A percentile compares a stretch with the other conserved stretches of the same genome.
These are phyloP conservation scores for Crassisporium funariophilum DNA, from an alignment of 768 basidiomycete genomes.

Conservation along the genomic window DNA sequence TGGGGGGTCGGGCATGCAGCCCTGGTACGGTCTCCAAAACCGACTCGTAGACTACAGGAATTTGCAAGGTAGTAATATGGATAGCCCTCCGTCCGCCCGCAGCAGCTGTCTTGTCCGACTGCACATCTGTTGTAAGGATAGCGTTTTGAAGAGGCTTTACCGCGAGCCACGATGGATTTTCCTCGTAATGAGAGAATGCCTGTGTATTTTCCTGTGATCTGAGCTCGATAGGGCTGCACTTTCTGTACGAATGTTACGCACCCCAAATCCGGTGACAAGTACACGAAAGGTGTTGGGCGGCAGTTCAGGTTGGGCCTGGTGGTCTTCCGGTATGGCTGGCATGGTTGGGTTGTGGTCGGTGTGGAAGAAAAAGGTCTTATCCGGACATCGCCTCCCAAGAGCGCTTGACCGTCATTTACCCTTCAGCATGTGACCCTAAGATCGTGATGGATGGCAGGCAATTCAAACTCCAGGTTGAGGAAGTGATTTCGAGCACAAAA, in stretches of 20 bases:
- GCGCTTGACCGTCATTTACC: too few relatives aligned
- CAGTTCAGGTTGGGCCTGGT: slow-evolving; percentile 1
- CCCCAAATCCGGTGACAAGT: slow-evolving; percentile 41
- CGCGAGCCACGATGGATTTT: slow-evolving; percentile 76
- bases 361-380: neutral
- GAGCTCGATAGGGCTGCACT: neutral
- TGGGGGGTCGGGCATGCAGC: slow-evolving; percentile 62
- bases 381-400: neutral
- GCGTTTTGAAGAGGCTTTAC: slow-evolving; percentile 63
- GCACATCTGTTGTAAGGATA: slow-evolving; percentile 43
- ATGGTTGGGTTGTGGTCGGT: neutral
- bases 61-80: slow-evolving; percentile 58
- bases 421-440: too few relatives aligned
- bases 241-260: slow-evolving; percentile 20
- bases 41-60: slow-evolving; percentile 61
- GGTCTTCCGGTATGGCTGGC: slow-evolving; percentile 5
- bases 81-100: slow-evolving; percentile 43
- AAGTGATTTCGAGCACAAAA: too few relatives aligned
- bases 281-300: slow-evolving; percentile 31
- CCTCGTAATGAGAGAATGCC: slow-evolving; percentile 57
- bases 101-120: slow-evolving; percentile 15
- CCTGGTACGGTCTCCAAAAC: slow-evolving; percentile 58
- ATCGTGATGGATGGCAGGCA: too few relatives aligned
- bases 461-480: too few relatives aligned
- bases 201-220: slow-evolving; percentile 23